Percentiles rank a stretch among this genome's conserved stretches.
phyloP scores from a whole-genome alignment of 805 yeast genomes.

The Scheffersomyces ergatensis region DNA sequence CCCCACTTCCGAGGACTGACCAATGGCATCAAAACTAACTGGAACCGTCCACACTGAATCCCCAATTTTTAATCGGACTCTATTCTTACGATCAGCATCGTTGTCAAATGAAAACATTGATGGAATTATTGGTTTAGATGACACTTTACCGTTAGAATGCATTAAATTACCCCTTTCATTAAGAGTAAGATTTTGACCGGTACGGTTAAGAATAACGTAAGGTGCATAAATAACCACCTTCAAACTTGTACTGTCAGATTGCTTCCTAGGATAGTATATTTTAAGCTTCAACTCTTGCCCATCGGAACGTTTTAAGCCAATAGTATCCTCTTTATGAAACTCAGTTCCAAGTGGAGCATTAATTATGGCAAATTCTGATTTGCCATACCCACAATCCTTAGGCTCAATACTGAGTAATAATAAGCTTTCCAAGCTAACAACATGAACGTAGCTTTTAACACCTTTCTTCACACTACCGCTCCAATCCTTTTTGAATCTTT shows the following conservation, averaged over 20 bases:
- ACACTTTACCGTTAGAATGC: conserved; percentile 44
- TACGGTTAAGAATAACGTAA: conserved; percentile 76
- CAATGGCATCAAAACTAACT: conserved; percentile 85
- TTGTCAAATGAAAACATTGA: conserved; percentile 82
- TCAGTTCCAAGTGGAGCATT: conserved; percentile 54
- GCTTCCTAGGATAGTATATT: conserved; percentile 58
- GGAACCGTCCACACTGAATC: conserved; percentile 73
- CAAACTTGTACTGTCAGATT: conserved; percentile 55
- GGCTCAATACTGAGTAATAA: conserved; percentile 71
- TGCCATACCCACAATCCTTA: conserved; percentile 54
- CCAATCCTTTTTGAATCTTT: conserved; percentile 67
- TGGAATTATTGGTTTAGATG: conserved; percentile 43
- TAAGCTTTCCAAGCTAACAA: conserved; percentile 69
- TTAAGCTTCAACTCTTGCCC: conserved; percentile 67
- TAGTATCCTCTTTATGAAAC: conserved; percentile 52
- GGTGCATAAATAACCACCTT: conserved; percentile 78
- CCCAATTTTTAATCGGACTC: conserved; percentile 64
- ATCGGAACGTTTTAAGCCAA: conserved; percentile 54
- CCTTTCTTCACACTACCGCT: conserved; percentile 62
- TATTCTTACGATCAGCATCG: conserved; percentile 54
- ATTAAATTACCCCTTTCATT: conserved; percentile 55
- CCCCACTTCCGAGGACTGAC: conserved; percentile 62
- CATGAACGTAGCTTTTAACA: conserved; percentile 70
- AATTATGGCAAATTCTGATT: conserved; percentile 74
- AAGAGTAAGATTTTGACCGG: conserved; percentile 63